phyloP scores from a whole-genome alignment of 306 rosid species.

The Rubus idaeus region DNA sequence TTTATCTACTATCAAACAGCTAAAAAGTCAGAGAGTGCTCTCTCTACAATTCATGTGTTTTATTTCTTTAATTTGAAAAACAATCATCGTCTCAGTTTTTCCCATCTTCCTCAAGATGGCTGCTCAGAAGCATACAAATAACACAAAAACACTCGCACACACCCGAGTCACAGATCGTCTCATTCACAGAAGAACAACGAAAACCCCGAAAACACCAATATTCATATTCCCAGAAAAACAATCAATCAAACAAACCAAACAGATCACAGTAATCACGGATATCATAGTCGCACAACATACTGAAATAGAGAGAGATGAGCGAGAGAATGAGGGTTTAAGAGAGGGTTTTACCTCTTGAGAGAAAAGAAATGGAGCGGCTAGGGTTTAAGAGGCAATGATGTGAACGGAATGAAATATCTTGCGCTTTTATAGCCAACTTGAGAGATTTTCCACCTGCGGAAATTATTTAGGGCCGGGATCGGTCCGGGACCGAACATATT shows the following conservation, averaged over 20 bases:
- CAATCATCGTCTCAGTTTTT: not conserved
- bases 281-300: not conserved
- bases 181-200: not conserved
- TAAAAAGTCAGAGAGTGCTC: not conserved
- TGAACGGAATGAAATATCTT: slow-evolving; percentile 1
- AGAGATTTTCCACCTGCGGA: slow-evolving; percentile 8
- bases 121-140: not conserved
- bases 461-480: no score
- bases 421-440: not conserved
- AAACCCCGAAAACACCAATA: not conserved
- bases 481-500: no score
- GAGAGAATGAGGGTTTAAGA: slow-evolving; percentile 1
- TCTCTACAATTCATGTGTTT: not conserved
- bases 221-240: not conserved
- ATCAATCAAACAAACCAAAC: not conserved
- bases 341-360: slow-evolving; percentile 30
- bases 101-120: not conserved
- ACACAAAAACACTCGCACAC: not conserved
- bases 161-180: not conserved
- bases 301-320: not conserved
- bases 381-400: slow-evolving; percentile 35
- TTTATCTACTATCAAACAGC: not conserved
- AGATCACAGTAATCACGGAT: not conserved
- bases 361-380: slow-evolving; percentile 41
- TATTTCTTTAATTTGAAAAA: not conserved